Evolutionary conservation across 1,284 basidiomycete genomes (phyloP), one percentile per base, ranked within the genome.

Genomic region (Apiotrichum gracile): DNA sequence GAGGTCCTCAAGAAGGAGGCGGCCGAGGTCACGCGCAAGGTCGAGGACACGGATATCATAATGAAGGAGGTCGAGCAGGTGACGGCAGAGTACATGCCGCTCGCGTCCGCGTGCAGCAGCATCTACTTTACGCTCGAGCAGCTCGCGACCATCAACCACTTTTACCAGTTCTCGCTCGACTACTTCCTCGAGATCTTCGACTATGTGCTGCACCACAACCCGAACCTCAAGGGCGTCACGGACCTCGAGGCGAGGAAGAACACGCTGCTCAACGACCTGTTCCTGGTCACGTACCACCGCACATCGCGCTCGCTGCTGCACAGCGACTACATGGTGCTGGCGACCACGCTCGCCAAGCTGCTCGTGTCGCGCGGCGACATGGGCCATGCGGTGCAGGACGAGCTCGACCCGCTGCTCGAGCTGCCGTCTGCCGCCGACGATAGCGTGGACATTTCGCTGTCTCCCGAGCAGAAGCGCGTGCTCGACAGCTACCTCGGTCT

Each of bases 121-220:
- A 86, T 97, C 48, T 99, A 93, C 82, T 99, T 99, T 77, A 87
- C 96, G 51, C 80, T 99, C 59, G 93, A 97, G 69, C 93, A 97
- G 68, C 82, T 98, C 47, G 87, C 91, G 66, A 80, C 88, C 49
- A 84, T 97, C 77, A 91, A 96, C 68, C 94, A 97, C 77, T 98
- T 98, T 78, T 99, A 99, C 72, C 91, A 97, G 73, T 99, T 98
- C 80, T 97, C 94, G 1, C 82, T 99, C 48, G 85, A 83, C 39
- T 97, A 96, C 80, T 99, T 98, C 86, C 83, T 97, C 57, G 92
- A 97, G 71, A 94, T 98, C 65, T 98, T 99, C 76, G 91, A 97
- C 77, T 90, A 87, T 63, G 85, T 97, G 52, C 82, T 98, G 9
- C 86, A 87, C 60, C 85, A 88, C 65, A 97, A 97, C 71, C 91